Percentiles rank a stretch among this genome's conserved stretches.
Evolutionary conservation across 306 rosid genomes (phyloP).

Genomic region (Lathyrus oleraceus): DNA sequence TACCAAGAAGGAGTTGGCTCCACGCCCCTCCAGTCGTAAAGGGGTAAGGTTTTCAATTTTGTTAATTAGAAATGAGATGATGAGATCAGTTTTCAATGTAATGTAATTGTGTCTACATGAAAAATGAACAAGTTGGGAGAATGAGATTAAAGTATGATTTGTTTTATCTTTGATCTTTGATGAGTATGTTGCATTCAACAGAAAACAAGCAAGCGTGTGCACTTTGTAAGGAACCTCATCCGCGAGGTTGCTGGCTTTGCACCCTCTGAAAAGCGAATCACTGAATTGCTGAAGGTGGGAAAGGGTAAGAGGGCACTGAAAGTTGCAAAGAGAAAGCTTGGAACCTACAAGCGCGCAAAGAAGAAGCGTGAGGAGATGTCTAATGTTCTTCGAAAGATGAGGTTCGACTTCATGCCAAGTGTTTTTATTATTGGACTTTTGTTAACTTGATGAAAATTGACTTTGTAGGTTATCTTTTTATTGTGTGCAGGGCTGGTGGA

Average conservation of each 20-base stretch:
- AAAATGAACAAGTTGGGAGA: no score
- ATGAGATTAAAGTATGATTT: no score
- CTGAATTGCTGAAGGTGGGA: slow-evolving; percentile 95
- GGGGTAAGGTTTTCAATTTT: slow-evolving; percentile 36
- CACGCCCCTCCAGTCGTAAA: slow-evolving; percentile 80
- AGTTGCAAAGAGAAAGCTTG: slow-evolving; percentile 87
- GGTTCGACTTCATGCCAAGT: slow-evolving; percentile 38
- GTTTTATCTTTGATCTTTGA: background rate
- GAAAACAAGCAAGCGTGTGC: slow-evolving; percentile 87
- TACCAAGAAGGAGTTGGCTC: slow-evolving; percentile 80
- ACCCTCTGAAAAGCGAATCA: slow-evolving; percentile 85
- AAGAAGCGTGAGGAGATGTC: slow-evolving; percentile 96
- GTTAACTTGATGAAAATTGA: background rate
- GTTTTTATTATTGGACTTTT: background rate
- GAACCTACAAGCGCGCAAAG: slow-evolving; percentile 88
- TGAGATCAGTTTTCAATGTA: no score
- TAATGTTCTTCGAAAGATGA: slow-evolving; percentile 79
- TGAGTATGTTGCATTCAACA: slow-evolving; percentile 25
- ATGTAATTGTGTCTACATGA: no score
- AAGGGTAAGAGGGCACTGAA: slow-evolving; percentile 90
- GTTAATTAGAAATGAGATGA: no score
- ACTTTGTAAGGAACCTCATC: slow-evolving; percentile 72
- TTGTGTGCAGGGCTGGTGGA: slow-evolving; percentile 78
- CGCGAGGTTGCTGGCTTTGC: slow-evolving; percentile 93
- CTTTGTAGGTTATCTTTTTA: background rate